Base-by-base conservation (phyloP, 1,284 basidiomycete genomes). In the Salmacisia buchloeana region DNA sequence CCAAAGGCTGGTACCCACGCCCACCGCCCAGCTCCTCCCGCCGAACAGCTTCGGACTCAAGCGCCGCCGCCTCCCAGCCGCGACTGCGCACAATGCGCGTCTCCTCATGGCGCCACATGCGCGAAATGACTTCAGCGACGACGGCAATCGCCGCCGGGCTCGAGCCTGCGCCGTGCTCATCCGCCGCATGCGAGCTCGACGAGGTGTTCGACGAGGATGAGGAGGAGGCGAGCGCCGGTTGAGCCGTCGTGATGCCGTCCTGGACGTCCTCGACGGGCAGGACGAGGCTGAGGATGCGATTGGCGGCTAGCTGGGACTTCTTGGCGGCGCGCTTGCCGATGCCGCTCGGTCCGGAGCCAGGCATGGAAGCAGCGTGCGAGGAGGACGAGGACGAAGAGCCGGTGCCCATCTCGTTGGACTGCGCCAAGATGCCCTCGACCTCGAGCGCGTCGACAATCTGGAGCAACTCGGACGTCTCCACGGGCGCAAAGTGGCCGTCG, bases 361-460 rank as follows among this genome's bases (percentile, higher is more conserved):
- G n/a, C n/a, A n/a, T n/a, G n/a, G n/a, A n/a, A n/a, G 68, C 71
- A 21, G 67, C 68, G 9, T 73, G 71, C 38, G 71, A 74, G 10
- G 74, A 66, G 31, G 63, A 4, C 25, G n/a, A n/a, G n/a, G n/a
- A n/a, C n/a, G n/a, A n/a, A 3, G 60, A 63, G 31, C 60, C 62
- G 2, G 58, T 52, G 1, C 65, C 72, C 23, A 63, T 63, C 25
- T 72, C 71, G 21, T 63, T 56, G 15, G 65, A 63, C 49, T 77
- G 66, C 6, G 65, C 66, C 2, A 77, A 54, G 25, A 78, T 63
- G 18, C 74, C 74, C 54, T 78, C 73, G 21, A 75, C 75, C 57
- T 78, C 76, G 36, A 79, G 67, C 58, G 69, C 65, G 43, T 78
- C 75, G 27, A 78, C 67, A 7, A 79, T 74, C 29, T 75, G 74